A percentile compares a stretch with the other conserved stretches of the same genome.
Conservation (phyloP, 2,329 filamentous ascomycete species). For the Pyricularia grisea region DNA sequence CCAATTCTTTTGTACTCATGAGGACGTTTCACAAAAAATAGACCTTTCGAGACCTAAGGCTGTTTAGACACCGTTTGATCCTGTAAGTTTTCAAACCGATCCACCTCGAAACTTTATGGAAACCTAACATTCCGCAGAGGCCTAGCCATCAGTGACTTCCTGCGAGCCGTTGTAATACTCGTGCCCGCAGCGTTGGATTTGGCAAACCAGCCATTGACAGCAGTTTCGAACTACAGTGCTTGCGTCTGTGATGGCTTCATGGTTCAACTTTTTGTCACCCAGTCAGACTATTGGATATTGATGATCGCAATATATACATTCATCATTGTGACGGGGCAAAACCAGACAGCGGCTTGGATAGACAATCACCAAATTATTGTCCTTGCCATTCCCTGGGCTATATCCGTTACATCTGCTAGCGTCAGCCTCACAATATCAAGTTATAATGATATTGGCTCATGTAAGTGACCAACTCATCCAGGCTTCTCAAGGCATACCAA, state of each 20-base stretch:
- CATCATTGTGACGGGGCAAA: constrained; percentile 27
- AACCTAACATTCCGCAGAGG: constrained; percentile 12
- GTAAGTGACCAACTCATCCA: not conserved
- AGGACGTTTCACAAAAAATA: constrained; percentile 10
- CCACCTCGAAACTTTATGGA: not conserved
- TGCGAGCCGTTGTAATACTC: constrained; percentile 30
- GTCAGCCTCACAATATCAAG: constrained; percentile 19
- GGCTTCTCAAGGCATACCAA: not conserved
- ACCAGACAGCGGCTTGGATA: constrained; percentile 23
- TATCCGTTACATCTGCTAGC: constrained; percentile 24
- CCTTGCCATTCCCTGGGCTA: constrained; percentile 25
- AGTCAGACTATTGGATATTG: constrained; percentile 34
- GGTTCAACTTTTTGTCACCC: constrained; percentile 30
- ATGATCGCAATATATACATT: constrained; percentile 30
- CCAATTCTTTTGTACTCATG: not conserved
- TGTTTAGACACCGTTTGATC: constrained; percentile 30
- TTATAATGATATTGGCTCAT: constrained; percentile 23
- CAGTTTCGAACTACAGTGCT: constrained; percentile 18
- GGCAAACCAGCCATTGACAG: constrained; percentile 19
- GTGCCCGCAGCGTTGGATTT: constrained; percentile 25
- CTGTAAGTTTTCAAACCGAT: constrained; percentile 9
- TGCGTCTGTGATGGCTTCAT: constrained; percentile 32
- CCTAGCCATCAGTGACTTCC: constrained; percentile 28
- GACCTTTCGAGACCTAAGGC: constrained; percentile 25
- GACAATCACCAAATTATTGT: constrained; percentile 22